Evolutionary conservation across 2,329 filamentous ascomycete species (phyloP).

Genomic region (Verticillium klebahnii): DNA sequence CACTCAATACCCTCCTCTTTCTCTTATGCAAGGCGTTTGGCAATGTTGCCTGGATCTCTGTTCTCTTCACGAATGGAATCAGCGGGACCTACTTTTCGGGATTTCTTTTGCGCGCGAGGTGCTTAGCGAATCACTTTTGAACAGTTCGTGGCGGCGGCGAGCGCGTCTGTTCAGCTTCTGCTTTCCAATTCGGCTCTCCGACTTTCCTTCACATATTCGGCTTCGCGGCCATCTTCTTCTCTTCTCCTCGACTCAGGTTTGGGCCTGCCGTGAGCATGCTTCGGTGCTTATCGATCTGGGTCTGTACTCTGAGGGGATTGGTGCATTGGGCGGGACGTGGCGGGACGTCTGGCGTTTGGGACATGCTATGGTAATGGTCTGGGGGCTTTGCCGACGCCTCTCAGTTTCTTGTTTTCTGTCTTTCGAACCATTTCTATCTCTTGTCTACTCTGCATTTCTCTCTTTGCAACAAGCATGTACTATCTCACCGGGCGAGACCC

Average conservation of each 20-base stretch:
- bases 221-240: not conserved
- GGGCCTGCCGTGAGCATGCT: not conserved
- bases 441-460: conserved; percentile 11
- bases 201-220: not conserved
- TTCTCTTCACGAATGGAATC: not conserved
- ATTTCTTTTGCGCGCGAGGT: not conserved
- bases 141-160: not conserved
- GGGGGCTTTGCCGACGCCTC: conserved; percentile 14
- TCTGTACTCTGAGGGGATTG: not conserved
- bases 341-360: not conserved
- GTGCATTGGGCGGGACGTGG: not conserved
- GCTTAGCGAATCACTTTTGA: not conserved
- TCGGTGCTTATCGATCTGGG: not conserved
- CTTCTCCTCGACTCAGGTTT: not conserved
- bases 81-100: not conserved
- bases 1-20: not conserved
- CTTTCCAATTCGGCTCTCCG: not conserved
- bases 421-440: conserved; percentile 14
- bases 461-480: not conserved
- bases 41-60: not conserved
- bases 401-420: conserved; percentile 7
- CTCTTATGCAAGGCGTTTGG: not conserved
- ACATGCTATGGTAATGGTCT: not conserved
- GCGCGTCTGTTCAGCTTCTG: not conserved
- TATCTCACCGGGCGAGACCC: not conserved